Percentiles rank a stretch among this genome's conserved stretches.
Conservation (phyloP, 257 asterid genomes). For the Solanum tacnaense region DNA sequence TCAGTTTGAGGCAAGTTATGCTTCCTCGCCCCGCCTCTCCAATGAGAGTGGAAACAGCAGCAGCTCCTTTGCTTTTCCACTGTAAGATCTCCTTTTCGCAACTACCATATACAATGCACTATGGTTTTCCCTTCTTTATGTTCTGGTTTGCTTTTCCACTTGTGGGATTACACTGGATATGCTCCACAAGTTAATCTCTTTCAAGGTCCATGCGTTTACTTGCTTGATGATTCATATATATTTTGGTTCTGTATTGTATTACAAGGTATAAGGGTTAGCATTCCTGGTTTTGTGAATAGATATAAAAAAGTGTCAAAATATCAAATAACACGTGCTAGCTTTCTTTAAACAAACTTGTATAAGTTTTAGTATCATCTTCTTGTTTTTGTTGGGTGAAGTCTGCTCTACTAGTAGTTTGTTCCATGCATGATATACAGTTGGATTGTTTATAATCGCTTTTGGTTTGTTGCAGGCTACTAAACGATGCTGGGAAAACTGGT, state of each 20-base stretch:
- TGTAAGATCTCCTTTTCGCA: constrained; percentile 15
- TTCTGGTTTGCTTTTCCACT: background rate
- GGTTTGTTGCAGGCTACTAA: background rate
- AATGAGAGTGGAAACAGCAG: constrained; percentile 24
- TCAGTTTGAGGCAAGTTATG: background rate
- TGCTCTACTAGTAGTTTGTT: background rate
- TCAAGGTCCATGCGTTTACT: background rate
- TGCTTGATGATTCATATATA: background rate
- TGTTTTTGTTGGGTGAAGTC: background rate
- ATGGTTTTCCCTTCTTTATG: background rate
- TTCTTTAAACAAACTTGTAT: too few species aligned
- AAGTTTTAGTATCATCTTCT: background rate
- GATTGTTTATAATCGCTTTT: background rate
- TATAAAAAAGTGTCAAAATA: background rate
- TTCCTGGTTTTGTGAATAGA: background rate
- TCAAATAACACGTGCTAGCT: background rate
- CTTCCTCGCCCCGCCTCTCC: constrained; percentile 43
- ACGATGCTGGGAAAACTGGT: background rate
- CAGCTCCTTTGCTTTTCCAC: constrained; percentile 38
- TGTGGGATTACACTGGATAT: background rate
- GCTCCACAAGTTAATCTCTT: background rate
- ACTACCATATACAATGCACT: background rate
- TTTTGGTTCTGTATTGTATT: background rate
- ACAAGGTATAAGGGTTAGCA: background rate
- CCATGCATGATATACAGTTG: background rate